Evolutionary conservation across 371 early-diverging fungal species (phyloP), one percentile per base, ranked within the genome.

Genomic region (Mortierella sp.): DNA sequence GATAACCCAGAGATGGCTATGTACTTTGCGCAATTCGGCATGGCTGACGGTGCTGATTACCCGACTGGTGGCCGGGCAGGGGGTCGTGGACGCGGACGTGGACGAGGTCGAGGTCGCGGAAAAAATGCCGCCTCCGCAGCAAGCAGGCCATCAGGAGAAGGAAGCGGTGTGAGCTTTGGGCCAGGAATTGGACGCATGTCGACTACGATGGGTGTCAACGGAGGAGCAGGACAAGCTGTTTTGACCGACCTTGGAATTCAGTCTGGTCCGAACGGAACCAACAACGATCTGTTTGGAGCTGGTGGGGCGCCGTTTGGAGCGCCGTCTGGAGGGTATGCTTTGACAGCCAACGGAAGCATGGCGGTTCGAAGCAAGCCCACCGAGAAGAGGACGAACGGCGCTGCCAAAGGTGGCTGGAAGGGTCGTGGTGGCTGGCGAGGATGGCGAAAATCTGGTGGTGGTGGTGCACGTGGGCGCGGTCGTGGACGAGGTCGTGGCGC

Each of bases 301-400:
- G 32, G 74, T 44, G 44, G 14, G 5, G 48, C 71, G 8, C 35
- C 78, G 1, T 76, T 77, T 77, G 83, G 74, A 43, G 48, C 71
- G 8, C 35, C 78, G 1, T 76, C 75, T 77, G 83, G 74, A 43
- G 76, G 70, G 3, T 71, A 41, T 41, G 71, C 84, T 4, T 78
- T 81, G 12, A 81, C 81, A 29, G 81, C 81, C 3, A 84, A 81
- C 27, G 84, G 84, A 21, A 81, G 81, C 32, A 72, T 84, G 84
- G 84, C 84, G 1, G 46, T 84, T 38, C 81, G 81, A 0, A 84
- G 84, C 76, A 81, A 81, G n/a, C 81, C 81, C 8, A 84, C 84
- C 43, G 21, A 2, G 24, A 68, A 68, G 24, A 68, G 38, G 78
- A 49, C 63, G 81, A 43, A 48, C 21, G 65, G 6, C 75, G 63